Evolutionary conservation across 306 rosid species (phyloP), one percentile per base, ranked within the genome.

Genomic region (Comarum palustre): DNA sequence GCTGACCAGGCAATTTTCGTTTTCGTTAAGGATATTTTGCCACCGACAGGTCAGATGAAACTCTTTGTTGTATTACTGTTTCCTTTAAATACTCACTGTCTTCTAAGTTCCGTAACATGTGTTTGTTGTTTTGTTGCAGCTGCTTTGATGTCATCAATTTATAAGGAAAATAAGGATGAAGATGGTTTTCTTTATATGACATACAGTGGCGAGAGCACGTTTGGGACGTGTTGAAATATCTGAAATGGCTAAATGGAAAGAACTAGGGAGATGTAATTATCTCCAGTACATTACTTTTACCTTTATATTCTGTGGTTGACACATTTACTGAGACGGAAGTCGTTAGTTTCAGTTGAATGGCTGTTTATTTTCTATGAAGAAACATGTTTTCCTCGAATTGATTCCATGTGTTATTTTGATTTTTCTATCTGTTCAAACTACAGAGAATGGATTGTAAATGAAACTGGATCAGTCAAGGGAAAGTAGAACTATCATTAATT

Each of bases 151-250:
- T 85, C 89, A 41, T 69, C 84, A 65, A 72, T 83, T 24, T 83
- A 85, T 14, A 90, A 88, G 27, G 88, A 85, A 61, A 61, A 85
- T 12, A 85, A 87, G 79, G 90, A 80, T 31, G 92, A 83, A 73
- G 92, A 88, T 75, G 92, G 90, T 45, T 88, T 88, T 68, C 86
- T 87, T 31, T 88, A 88, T 36, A 81, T 88, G 88, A 77, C 78
- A 43, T 88, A 88, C 82, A 85, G 85, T 7, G 86, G 90, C 16
- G 90, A 88, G 81, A 85, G 84, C 78, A 79, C 90, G 4, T 88
- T 86, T 12, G 92, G 89, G 72, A 29, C 34, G 25, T 77, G 68
- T 80, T 81, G 84, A 85, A 69, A 16, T 7, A 38, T 74, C 59
- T 74, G 25, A 29, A 41, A 66, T n/a, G 54, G 16, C 17, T 2